These are phyloP conservation scores for Globisporangium radiosum DNA, from an alignment of 352 stramenopile species.

Conservation along the genomic window DNA sequence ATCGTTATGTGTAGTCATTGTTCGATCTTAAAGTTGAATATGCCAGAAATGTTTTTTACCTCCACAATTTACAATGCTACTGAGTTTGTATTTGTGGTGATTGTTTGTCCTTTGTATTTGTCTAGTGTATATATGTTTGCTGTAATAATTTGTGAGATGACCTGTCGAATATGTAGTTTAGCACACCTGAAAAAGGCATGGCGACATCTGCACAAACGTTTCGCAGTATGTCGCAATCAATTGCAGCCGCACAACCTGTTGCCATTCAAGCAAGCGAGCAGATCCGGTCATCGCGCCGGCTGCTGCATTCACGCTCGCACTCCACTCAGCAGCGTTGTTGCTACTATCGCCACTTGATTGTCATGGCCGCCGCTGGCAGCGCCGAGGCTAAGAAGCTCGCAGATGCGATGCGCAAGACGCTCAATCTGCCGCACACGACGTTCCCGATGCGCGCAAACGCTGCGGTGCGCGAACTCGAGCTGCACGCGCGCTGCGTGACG, in stretches of 20 bases:
- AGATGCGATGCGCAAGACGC: slow-evolving; percentile 83
- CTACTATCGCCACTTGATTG: not conserved
- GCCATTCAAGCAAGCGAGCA: not conserved
- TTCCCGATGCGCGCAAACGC: slow-evolving; percentile 98
- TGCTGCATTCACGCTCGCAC: not conserved
- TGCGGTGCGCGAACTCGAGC: slow-evolving; percentile 55
- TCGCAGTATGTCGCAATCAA: not conserved
- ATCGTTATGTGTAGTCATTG: no score
- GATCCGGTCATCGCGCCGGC: not conserved
- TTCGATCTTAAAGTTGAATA: no score
- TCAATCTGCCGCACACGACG: slow-evolving; percentile 92
- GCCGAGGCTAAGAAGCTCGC: slow-evolving; percentile 58
- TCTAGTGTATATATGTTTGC: no score
- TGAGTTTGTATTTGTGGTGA: no score
- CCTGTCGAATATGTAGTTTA: not conserved
- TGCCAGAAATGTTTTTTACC: no score
- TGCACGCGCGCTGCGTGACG: slow-evolving; percentile 61
- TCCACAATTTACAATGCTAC: no score
- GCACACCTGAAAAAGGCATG: not conserved
- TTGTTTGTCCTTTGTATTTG: no score
- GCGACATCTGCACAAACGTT: not conserved
- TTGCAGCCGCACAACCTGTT: not conserved
- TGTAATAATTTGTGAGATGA: no score
- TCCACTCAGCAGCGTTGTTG: not conserved
- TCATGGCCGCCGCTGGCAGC: slow-evolving; percentile 6